Conservation (phyloP, 192 early-diverging fungal genomes). For the Globomyces pollinis-pini region DNA sequence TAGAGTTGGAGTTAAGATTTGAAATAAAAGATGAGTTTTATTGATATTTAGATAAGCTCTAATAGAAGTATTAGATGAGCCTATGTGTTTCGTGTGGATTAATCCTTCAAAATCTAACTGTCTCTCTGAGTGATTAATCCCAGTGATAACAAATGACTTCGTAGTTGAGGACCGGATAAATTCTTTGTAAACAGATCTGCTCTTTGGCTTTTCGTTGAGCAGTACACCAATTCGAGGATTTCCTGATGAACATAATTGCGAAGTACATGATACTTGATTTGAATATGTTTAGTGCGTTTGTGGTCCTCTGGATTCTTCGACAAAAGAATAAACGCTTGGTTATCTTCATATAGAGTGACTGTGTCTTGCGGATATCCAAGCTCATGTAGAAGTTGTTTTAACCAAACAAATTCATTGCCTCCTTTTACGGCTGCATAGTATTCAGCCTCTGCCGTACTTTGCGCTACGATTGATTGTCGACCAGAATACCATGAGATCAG, state of each 20-base stretch:
- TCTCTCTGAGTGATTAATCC: background rate
- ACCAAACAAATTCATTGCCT: slow-evolving; percentile 1
- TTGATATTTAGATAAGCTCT: too few relatives aligned
- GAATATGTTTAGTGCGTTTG: slow-evolving; percentile 26
- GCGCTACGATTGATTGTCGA: background rate
- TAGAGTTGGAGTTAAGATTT: too few relatives aligned
- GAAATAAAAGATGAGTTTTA: too few relatives aligned
- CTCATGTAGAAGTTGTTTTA: background rate
- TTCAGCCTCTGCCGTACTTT: slow-evolving; percentile 2
- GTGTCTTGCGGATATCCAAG: background rate
- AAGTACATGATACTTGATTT: slow-evolving; percentile 20
- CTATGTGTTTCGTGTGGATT: too few relatives aligned
- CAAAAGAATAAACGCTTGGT: slow-evolving; percentile 10
- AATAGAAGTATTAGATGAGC: too few relatives aligned
- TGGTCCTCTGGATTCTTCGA: slow-evolving; percentile 25
- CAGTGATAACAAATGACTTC: background rate
- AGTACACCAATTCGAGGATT: slow-evolving; percentile 8
- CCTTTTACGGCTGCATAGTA: background rate
- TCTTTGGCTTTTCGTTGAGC: slow-evolving; percentile 13
- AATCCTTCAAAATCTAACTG: too few relatives aligned
- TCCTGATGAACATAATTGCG: slow-evolving; percentile 21
- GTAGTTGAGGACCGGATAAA: slow-evolving; percentile 3
- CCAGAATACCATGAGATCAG: background rate
- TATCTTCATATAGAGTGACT: background rate
- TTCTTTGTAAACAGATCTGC: slow-evolving; percentile 27